Evolutionary conservation across 2,329 filamentous ascomycete genomes (phyloP), one percentile per base, ranked within the genome.

Genomic region (Pseudocercospora fijiensis): DNA sequence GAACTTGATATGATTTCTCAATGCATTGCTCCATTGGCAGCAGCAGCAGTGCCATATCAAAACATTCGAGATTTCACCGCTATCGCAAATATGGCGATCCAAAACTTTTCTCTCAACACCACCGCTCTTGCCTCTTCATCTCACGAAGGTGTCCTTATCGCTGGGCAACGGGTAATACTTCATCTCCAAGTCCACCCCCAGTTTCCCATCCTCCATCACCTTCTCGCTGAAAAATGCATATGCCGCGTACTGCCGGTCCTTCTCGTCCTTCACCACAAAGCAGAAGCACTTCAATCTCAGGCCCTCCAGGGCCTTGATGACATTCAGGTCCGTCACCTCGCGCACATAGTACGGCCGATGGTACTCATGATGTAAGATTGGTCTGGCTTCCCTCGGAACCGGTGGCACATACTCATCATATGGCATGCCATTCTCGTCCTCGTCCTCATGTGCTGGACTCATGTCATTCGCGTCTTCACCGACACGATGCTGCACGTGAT

Each of bases 181-280:
- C 49, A 53, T 53, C 49, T 53, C 49, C 9, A 53, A 1, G 18
- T 53, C 49, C 24, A 53, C 49, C 4, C 24, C 49, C 49, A 53
- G 8, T 13, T 53, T 28, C 4, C 24, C 49, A 4, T 27, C 49
- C 22, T 28, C 26, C 49, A 16, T 16, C 10, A 53, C 26, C 49
- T 53, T 53, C 26, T 53, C 49, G 2, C 24, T 53, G 22, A 53
- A 53, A n/a, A 53, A 53, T 6, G 49, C 49, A 53, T 53, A 53
- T 28, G 49, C 49, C 1, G 26, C 26, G 7, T 53, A 53, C 49
- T 53, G 22, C 24, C 49, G 28, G 1, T 28, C 11, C 24, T 18
- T 28, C 3, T 53, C 49, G 8, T 53, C 49, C 26, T n/a, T 53
- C 20, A 53, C 49, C 11, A 53, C 49, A 53, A 53, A 53, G 16